Conservation (phyloP, 306 rosid species). For the Leucaena leucocephala region DNA sequence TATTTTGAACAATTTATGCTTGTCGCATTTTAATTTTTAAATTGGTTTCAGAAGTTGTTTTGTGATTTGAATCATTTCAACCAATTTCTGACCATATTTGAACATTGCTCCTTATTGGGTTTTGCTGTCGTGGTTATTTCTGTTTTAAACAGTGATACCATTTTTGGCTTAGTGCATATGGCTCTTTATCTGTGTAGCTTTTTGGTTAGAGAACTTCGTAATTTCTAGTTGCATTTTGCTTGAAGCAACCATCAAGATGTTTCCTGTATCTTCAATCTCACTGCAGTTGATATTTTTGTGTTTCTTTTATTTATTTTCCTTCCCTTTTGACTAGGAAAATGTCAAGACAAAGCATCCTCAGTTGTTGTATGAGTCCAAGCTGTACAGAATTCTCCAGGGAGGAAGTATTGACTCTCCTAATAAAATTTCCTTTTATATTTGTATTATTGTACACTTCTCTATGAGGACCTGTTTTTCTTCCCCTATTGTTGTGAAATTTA, state of each 20-base stretch:
- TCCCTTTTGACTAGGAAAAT: conserved; percentile 59
- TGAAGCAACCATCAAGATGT: not conserved
- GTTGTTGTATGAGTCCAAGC: conserved; percentile 84
- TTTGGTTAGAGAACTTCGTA: not conserved
- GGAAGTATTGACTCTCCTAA: conserved; percentile 63
- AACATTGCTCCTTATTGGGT: too few species aligned
- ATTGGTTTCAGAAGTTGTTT: too few species aligned
- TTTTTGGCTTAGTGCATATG: not conserved
- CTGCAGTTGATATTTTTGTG: conserved; percentile 1
- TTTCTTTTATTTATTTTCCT: not conserved
- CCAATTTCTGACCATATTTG: too few species aligned
- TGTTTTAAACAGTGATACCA: too few species aligned
- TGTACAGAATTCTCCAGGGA: conserved; percentile 91
- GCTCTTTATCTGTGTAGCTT: not conserved
- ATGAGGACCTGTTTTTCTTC: not conserved
- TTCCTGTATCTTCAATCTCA: not conserved
- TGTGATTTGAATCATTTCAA: too few species aligned
- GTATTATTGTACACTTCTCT: not conserved
- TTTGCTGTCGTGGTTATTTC: too few species aligned
- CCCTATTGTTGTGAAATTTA: not conserved
- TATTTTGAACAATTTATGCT: too few species aligned
- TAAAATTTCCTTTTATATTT: not conserved
- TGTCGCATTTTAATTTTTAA: too few species aligned
- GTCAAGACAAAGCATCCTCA: conserved; percentile 95
- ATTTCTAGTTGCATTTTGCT: not conserved